These are phyloP conservation scores for Zopfia rhizophila DNA, from an alignment of 2,329 filamentous ascomycete species.

Conservation along the genomic window DNA sequence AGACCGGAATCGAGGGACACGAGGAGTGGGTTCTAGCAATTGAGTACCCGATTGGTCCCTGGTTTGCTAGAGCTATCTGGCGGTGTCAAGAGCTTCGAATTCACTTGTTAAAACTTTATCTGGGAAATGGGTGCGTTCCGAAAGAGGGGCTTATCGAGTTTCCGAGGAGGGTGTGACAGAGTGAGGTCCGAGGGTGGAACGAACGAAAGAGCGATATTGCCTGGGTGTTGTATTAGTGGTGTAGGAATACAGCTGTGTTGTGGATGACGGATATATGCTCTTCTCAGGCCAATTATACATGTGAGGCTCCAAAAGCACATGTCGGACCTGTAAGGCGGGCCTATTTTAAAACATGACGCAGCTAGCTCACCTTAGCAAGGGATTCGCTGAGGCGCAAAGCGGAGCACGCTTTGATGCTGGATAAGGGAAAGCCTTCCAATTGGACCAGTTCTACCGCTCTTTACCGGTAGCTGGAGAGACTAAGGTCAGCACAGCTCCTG, in stretches of 20 bases:
- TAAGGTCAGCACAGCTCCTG: constrained; percentile 15
- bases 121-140: constrained; percentile 1
- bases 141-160: constrained; percentile 3
- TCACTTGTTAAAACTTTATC: not conserved
- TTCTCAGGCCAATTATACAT: not conserved
- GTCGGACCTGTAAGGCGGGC: constrained; percentile 16
- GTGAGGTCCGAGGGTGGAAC: not conserved
- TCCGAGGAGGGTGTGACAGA: constrained; percentile 1
- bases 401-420: constrained; percentile 17
- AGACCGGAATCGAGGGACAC: no score
- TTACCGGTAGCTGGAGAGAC: constrained; percentile 24
- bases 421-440: constrained; percentile 41
- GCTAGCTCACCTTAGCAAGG: constrained; percentile 35
- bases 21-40: no score
- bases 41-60: no score
- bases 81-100: not conserved
- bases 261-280: constrained; percentile 5
- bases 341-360: constrained; percentile 30
- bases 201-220: constrained; percentile 1
- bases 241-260: constrained; percentile 7
- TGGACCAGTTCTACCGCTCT: constrained; percentile 45
- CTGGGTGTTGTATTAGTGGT: constrained; percentile 10
- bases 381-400: not conserved
- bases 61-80: no score
- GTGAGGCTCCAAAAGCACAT: constrained; percentile 14